Percentiles rank a stretch among this genome's conserved stretches.
Evolutionary conservation across 345 rosid genomes (phyloP).

Genomic region (Cardamine occulta): DNA sequence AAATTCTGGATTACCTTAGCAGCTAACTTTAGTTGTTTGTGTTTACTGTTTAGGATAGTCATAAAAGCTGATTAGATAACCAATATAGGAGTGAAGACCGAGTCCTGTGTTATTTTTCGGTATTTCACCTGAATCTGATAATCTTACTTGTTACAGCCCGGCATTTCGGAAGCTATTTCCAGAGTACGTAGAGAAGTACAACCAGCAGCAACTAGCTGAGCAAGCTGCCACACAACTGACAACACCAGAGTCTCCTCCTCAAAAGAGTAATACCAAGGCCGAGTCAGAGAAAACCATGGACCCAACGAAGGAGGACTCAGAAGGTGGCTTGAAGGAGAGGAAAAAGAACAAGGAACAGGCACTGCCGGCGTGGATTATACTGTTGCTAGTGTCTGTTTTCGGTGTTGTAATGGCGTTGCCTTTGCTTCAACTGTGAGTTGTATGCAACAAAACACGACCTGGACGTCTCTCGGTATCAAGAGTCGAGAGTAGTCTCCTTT

Average conservation of each 20-base stretch:
- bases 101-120: neutral
- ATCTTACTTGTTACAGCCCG: constrained; percentile 54
- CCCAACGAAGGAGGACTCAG: constrained; percentile 43
- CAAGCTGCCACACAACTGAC: constrained; percentile 51
- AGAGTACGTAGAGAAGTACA: constrained; percentile 80
- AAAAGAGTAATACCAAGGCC: constrained; percentile 46
- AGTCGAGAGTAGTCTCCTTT: constrained; percentile 37
- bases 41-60: neutral
- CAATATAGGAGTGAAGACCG: neutral
- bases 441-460: constrained; percentile 26
- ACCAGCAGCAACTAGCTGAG: constrained; percentile 64
- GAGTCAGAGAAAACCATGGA: constrained; percentile 47
- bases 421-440: constrained; percentile 76
- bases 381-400: constrained; percentile 80
- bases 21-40: neutral
- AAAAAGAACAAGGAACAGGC: constrained; percentile 62
- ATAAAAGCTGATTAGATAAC: neutral
- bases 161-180: constrained; percentile 92
- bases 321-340: constrained; percentile 42
- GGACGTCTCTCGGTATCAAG: constrained; percentile 27
- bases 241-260: constrained; percentile 45
- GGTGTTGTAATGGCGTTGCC: constrained; percentile 98
- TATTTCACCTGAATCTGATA: constrained; percentile 9
- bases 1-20: neutral
- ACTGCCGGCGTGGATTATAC: constrained; percentile 85